Conservation (phyloP, 106 monocot species). For the Iris macrosiphon region DNA sequence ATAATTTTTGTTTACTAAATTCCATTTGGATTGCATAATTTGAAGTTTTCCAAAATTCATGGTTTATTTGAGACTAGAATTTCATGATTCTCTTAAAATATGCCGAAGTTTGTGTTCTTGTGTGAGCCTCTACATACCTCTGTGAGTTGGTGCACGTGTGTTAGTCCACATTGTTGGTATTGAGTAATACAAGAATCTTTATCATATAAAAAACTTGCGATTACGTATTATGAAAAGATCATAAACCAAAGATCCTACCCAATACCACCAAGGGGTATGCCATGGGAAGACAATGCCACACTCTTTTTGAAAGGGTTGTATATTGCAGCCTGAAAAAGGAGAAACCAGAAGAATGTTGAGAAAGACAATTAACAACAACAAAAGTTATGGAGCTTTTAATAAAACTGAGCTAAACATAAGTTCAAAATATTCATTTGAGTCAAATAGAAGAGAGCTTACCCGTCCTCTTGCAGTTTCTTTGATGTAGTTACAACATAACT, state of each 20-base stretch:
- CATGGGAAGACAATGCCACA: conserved; percentile 26
- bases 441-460: conserved; percentile 14
- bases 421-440: not conserved
- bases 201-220: no score
- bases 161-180: no score
- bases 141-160: no score
- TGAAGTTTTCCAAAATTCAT: no score
- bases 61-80: no score
- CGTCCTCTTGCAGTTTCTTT: conserved; percentile 31
- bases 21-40: no score
- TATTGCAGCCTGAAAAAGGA: conserved; percentile 18
- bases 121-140: no score
- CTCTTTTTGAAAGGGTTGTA: conserved; percentile 47
- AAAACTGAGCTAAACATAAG: not conserved
- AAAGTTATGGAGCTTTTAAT: not conserved
- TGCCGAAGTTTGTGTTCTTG: no score
- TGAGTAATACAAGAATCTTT: no score
- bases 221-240: no score
- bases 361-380: not conserved
- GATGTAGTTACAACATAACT: conserved; percentile 11
- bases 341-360: not conserved
- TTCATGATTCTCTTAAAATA: no score
- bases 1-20: no score
- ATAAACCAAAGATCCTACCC: conserved; percentile 40
- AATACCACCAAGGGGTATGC: conserved; percentile 59